Evolutionary conservation across 345 rosid genomes (phyloP), one percentile per base, ranked within the genome.

Genomic region (Odontarrhena argentea): DNA sequence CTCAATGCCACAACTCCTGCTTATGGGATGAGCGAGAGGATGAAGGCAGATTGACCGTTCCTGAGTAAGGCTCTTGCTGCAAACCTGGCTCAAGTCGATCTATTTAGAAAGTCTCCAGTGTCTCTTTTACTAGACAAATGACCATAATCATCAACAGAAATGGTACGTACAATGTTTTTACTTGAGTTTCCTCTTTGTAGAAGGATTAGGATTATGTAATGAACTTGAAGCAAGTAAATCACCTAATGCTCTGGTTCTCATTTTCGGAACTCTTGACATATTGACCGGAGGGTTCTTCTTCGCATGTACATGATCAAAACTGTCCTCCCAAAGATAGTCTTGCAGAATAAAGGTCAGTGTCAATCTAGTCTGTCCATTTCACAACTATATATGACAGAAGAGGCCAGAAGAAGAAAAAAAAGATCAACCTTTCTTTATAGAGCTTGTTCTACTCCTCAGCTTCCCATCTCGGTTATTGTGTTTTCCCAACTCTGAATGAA

Each of bases 11-110:
- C 81, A 65, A 65, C 71, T 45, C 91, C 87, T 14, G 89, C 88
- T 37, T 94, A 91, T 72, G 99, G 96, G 58, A 82, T 94, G n/a
- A 75, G 79, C 78, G 93, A 88, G 71, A 83, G 99, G 75, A 80
- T 91, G 87, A 82, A 74, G 79, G 90, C 87, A 7, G 96, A 94
- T 65, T 81, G 85, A 44, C 49, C 91, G 60, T 88, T 91, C 71
- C 97, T 95, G 8, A 81, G 69, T 36, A 86, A 79, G 75, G 7
- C 40, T 1, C 42, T 91, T 50, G 78, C 82, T 6, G 79, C 76
- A 14, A 85, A 83, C 54, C 70, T 91, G 56, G 78, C 71, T 64
- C 74, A 58, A 55, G 82, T 82, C 0, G 85, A 91, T 76, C 84
- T 96, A 0, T 88, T 91, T 74, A 83, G 79, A 81, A 85, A 74